Evolutionary conservation across 441 rosid species (phyloP), one percentile per base, ranked within the genome.

Genomic region (Corymbia calophylla): DNA sequence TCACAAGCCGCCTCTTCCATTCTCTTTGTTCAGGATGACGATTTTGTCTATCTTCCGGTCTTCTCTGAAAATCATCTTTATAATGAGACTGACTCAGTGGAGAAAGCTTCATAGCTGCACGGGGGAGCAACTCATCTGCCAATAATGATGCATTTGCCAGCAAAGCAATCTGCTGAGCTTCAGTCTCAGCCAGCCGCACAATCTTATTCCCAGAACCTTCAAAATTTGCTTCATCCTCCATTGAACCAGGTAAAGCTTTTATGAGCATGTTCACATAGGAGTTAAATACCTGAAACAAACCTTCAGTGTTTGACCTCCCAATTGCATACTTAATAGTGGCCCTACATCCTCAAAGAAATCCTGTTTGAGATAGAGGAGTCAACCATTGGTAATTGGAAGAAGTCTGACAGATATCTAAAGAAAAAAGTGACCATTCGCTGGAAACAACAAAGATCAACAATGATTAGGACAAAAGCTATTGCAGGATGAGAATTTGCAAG

Each of bases 271-370:
- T 94, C 91, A 98, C 93, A 90, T 96, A 98, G 32, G 99, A 96
- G 94, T 94, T 95, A 91, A 98, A 98, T 62, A 98, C 99, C 90
- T 96, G 98, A 92, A 97, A 98, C 92, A 97, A 93, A 89, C 99
- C 99, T 94, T 98, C 99, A 98, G 93, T 44, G 96, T 96, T 92
- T 97, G 97, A 91, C 97, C 97, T 90, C 99, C 99, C 94, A 98
- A 91, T 92, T 98, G 99, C 99, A 98, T 98, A 89, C 99, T 97
- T 90, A 97, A 92, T 73, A 98, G 96, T 31, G 99, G 99, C 85
- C 99, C 99, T 48, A 97, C 99, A 85, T 98, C 99, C 95, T 98
- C 99, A 91, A 97, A 97, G 94, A 98, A 98, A 88, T 98, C 99
- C 99, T 98, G 91, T 86, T 86, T 89, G 86, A 87, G 89, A 64